Evolutionary conservation across 345 rosid genomes (phyloP).

Genomic region (Linum lewisii): DNA sequence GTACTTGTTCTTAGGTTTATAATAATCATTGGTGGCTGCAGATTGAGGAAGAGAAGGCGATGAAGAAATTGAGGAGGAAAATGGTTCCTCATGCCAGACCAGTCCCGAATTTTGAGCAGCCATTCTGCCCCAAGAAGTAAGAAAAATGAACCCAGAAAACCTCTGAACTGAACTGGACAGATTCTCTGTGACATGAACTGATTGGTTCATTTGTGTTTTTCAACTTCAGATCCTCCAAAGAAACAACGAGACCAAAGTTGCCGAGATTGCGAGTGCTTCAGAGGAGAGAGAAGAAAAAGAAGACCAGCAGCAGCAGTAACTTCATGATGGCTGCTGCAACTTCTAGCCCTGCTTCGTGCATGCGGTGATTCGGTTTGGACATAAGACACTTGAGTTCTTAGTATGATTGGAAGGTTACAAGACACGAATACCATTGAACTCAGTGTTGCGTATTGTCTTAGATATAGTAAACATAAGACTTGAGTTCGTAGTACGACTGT

Average conservation of each 20-base stretch:
- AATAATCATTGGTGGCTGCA: constrained; percentile 11
- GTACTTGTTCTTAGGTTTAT: background rate
- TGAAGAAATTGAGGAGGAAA: constrained; percentile 82
- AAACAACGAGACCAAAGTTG: constrained; percentile 53
- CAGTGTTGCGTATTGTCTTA: no score
- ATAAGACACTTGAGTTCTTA: constrained; percentile 76
- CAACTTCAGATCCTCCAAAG: constrained; percentile 60
- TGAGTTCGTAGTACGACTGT: no score
- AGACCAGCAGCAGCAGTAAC: constrained; percentile 3
- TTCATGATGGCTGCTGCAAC: constrained; percentile 8
- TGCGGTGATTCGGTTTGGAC: constrained; percentile 34
- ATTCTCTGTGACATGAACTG: background rate
- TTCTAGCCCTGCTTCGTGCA: constrained; percentile 38
- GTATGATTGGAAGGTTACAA: no score
- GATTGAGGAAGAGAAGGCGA: constrained; percentile 84
- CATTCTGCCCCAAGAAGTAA: constrained; percentile 81
- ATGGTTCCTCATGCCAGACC: constrained; percentile 93
- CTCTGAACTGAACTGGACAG: background rate
- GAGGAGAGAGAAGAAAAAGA: constrained; percentile 26
- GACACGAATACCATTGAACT: no score
- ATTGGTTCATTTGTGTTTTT: background rate
- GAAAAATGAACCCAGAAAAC: background rate
- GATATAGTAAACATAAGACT: no score
- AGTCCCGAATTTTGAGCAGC: constrained; percentile 67
- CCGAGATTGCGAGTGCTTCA: constrained; percentile 41